Evolutionary conservation across 345 rosid genomes (phyloP).

Genomic region (Populus alba): DNA sequence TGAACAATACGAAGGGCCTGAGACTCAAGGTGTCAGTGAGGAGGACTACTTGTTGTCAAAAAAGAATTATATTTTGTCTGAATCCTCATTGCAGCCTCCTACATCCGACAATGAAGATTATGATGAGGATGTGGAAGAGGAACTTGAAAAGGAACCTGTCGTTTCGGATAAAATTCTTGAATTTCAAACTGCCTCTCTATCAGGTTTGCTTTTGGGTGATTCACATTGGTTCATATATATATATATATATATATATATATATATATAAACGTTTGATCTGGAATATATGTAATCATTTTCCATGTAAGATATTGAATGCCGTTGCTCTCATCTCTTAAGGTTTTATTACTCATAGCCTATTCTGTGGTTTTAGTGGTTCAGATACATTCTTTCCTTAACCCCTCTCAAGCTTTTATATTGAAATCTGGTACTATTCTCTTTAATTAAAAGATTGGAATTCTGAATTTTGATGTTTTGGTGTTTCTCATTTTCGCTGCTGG

Average conservation of each 20-base stretch:
- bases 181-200: conserved; percentile 30
- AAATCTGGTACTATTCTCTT: not conserved
- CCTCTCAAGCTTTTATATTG: not conserved
- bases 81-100: conserved; percentile 49
- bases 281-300: not conserved
- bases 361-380: not conserved
- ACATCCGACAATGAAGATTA: conserved; percentile 88
- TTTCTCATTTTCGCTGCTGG: not conserved
- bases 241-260: not conserved
- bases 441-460: not conserved
- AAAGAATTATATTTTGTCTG: conserved; percentile 58
- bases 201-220: conserved; percentile 38
- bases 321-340: not conserved
- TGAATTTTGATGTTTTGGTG: not conserved
- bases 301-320: not conserved
- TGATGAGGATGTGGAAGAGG: conserved; percentile 83
- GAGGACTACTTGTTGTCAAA: conserved; percentile 78
- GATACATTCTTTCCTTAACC: not conserved
- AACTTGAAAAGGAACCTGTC: conserved; percentile 38
- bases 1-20: conserved; percentile 93
- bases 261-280: no score
- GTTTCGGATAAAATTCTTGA: conserved; percentile 42
- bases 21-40: conserved; percentile 69
- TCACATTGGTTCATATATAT: not conserved
- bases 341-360: not conserved